Evolutionary conservation across 163 green algal species (phyloP), one percentile per base, ranked within the genome.

Genomic region (Chloromonas sp.): DNA sequence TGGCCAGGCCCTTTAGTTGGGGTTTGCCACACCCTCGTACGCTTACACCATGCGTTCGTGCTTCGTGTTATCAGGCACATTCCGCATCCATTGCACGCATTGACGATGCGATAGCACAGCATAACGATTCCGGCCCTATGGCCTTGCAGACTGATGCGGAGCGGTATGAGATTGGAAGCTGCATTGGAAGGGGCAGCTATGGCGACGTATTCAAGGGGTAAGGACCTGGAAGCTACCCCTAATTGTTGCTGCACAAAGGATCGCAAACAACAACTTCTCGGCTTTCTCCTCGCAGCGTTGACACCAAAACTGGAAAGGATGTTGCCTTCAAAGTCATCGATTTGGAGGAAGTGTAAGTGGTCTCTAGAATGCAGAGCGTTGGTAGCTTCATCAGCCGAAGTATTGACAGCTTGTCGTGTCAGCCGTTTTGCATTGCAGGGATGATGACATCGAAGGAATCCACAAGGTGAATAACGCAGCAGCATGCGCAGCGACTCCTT

Each of bases 291-390:
- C 88, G 85, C 93, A 98, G 95, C 5, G 81, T 94, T 14, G 94
- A 98, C 84, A 93, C 81, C 0, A 85, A 94, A 71, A 93, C 88
- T 0, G 90, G 91, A 1, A 84, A 88, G 2, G 90, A 96, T 60
- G 94, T 99, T 11, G 96, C 96, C 0, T 93, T 98, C 82, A 99
- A 99, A 85, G 93, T 98, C 5, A 97, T 99, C 60, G 94, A 98
- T 83, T 85, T 99, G 57, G 96, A 98, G 77, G 93, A 98, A 71
- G 91, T 97, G 96, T 98, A 87, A 93, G 91, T 86, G 3, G 83
- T 66, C 60, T 36, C 14, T 3, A 1, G 76, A 36, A 74, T 87
- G 70, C 60, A 78, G n/a, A 76, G 0, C 36, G 36, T 36, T 36
- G 36, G 36, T 36, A 36, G 36, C 36, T 36, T 36, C 36, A 36